Conservation (phyloP, 306 rosid species). For the Castanea mollissima region DNA sequence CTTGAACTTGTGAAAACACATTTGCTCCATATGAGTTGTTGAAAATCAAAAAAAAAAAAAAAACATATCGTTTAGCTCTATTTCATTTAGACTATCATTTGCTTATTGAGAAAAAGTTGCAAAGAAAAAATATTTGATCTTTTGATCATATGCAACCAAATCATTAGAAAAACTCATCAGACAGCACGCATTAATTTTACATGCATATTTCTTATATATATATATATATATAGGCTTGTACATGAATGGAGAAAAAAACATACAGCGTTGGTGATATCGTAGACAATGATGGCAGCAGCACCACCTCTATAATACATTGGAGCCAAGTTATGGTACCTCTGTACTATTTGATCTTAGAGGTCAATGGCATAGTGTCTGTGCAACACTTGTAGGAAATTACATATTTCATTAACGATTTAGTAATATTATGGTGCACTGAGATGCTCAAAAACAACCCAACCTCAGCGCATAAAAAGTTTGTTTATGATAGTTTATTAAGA, state of each 20-base stretch:
- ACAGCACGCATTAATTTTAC: neutral
- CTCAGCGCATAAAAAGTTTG: too few relatives aligned
- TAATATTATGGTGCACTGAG: neutral
- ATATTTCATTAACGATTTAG: neutral
- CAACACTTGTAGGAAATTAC: neutral
- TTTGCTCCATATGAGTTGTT: neutral
- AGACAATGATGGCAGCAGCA: constrained; percentile 66
- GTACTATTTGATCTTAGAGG: too few relatives aligned
- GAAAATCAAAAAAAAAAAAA: neutral
- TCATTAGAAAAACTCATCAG: neutral
- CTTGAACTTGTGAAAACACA: neutral
- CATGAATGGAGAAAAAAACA: constrained; percentile 19
- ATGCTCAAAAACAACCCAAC: too few relatives aligned
- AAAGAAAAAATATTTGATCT: neutral
- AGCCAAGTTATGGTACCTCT: constrained; percentile 66
- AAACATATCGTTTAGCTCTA: neutral
- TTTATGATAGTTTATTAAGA: too few relatives aligned
- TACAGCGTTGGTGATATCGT: constrained; percentile 55
- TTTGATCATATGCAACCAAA: neutral
- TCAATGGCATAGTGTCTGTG: neutral
- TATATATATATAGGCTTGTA: constrained; percentile 2
- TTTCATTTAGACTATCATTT: neutral
- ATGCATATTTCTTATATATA: neutral
- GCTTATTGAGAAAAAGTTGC: neutral
- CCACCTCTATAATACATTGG: constrained; percentile 73